These are phyloP conservation scores for Atalantia buxifolia DNA, from an alignment of 345 rosid genomes.

Conservation along the genomic window DNA sequence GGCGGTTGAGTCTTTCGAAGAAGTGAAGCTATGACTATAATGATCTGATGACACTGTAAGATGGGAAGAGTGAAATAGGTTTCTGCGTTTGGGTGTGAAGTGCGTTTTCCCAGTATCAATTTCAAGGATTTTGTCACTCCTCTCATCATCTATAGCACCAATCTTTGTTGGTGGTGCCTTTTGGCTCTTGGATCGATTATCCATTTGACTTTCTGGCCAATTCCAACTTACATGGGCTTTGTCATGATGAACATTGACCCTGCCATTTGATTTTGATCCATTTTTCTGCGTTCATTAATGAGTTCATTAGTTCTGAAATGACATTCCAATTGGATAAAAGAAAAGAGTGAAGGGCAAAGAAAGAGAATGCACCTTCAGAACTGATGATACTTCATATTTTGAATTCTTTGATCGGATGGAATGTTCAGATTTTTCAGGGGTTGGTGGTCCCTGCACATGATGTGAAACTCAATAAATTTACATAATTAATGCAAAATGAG, in stretches of 20 bases:
- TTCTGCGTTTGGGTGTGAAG: constrained; percentile 42
- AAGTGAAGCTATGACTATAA: constrained; percentile 33
- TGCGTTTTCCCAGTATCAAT: constrained; percentile 55
- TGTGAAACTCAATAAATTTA: not conserved
- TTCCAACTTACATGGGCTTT: constrained; percentile 23
- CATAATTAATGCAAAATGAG: not conserved
- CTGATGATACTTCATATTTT: constrained; percentile 48
- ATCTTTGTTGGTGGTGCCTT: constrained; percentile 25
- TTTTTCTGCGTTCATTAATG: constrained; percentile 44
- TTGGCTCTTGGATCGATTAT: constrained; percentile 36
- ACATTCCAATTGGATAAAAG: not conserved
- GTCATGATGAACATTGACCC: constrained; percentile 27
- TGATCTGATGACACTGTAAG: constrained; percentile 34
- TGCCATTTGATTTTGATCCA: constrained; percentile 52
- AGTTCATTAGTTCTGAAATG: not conserved
- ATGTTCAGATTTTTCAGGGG: constrained; percentile 77
- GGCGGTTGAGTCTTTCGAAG: constrained; percentile 48
- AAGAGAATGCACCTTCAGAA: constrained; percentile 45
- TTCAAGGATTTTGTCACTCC: constrained; percentile 65
- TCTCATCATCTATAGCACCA: constrained; percentile 34
- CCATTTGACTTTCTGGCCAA: constrained; percentile 28
- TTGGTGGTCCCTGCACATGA: constrained; percentile 68
- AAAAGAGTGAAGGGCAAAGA: not conserved
- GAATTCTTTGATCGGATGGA: constrained; percentile 42
- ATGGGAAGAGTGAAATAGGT: constrained; percentile 44